Percentiles rank a stretch among this genome's conserved stretches.
Evolutionary conservation across 208 protist genomes (phyloP).

Genomic region (Tetramitus jugosus): DNA sequence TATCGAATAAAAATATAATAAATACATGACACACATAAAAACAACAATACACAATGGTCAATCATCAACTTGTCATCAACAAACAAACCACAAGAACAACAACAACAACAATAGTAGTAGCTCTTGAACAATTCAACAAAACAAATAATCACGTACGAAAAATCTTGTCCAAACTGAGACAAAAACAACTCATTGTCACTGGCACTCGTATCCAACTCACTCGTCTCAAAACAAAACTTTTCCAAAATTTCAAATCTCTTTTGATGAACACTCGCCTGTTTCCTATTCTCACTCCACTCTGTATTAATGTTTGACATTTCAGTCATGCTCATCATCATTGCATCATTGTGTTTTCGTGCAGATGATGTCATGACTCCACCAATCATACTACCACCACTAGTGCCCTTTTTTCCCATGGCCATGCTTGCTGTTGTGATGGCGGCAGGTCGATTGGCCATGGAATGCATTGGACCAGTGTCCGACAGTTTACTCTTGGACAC

Average conservation of each 20-base stretch:
- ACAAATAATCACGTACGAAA: too few relatives aligned
- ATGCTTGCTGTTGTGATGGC: too few relatives aligned
- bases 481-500: not conserved
- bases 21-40: too few relatives aligned
- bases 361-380: not conserved
- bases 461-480: not conserved
- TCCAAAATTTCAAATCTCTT: conserved; percentile 12
- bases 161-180: not conserved
- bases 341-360: not conserved
- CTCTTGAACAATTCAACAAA: too few relatives aligned
- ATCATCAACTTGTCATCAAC: too few relatives aligned
- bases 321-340: not conserved
- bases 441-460: too few relatives aligned
- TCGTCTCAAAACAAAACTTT: not conserved
- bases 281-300: not conserved
- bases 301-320: not conserved
- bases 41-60: too few relatives aligned
- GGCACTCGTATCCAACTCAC: not conserved
- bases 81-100: too few relatives aligned
- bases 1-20: too few relatives aligned
- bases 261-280: not conserved
- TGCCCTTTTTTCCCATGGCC: too few relatives aligned
- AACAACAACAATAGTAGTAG: too few relatives aligned
- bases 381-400: too few relatives aligned
- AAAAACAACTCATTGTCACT: not conserved